These are phyloP conservation scores for Blastobotrys ciferrii DNA, from an alignment of 1,139 yeast genomes.

Conservation along the genomic window DNA sequence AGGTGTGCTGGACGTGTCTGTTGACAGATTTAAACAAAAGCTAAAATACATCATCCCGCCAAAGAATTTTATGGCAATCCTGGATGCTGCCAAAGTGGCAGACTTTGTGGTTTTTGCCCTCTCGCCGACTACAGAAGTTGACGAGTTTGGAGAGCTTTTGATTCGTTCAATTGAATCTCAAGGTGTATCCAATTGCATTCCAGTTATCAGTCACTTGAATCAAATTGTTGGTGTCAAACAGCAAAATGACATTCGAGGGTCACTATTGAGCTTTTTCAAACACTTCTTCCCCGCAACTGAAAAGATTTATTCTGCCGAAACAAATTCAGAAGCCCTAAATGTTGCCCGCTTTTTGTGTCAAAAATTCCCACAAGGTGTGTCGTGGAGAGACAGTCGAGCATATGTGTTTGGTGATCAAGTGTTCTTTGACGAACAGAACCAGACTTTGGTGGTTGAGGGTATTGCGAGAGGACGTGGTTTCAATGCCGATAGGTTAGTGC, in stretches of 20 bases:
- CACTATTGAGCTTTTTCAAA: constrained; percentile 74
- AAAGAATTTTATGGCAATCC: constrained; percentile 61
- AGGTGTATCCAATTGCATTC: constrained; percentile 82
- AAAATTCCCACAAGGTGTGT: constrained; percentile 76
- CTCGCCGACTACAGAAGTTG: constrained; percentile 83
- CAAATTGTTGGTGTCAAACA: constrained; percentile 72
- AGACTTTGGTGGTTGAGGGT: constrained; percentile 66
- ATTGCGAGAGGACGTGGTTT: constrained; percentile 84
- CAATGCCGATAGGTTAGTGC: constrained; percentile 71
- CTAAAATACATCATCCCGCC: constrained; percentile 77
- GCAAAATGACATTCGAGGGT: constrained; percentile 74
- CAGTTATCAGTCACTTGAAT: constrained; percentile 74
- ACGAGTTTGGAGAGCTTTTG: constrained; percentile 80
- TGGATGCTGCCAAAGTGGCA: constrained; percentile 86
- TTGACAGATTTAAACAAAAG: constrained; percentile 70
- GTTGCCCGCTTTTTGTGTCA: constrained; percentile 78
- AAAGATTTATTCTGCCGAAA: constrained; percentile 69
- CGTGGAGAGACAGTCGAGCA: constrained; percentile 92
- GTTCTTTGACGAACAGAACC: constrained; percentile 44
- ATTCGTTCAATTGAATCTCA: constrained; percentile 86
- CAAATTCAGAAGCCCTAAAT: constrained; percentile 63
- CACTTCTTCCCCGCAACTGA: constrained; percentile 92
- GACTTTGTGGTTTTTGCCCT: constrained; percentile 86
- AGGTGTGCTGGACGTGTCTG: constrained; percentile 37
- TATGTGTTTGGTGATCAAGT: constrained; percentile 75